A percentile compares a stretch with the other conserved stretches of the same genome.
Conservation (phyloP, 1,284 basidiomycete genomes). For the Lentinula novae-zelandiae region DNA sequence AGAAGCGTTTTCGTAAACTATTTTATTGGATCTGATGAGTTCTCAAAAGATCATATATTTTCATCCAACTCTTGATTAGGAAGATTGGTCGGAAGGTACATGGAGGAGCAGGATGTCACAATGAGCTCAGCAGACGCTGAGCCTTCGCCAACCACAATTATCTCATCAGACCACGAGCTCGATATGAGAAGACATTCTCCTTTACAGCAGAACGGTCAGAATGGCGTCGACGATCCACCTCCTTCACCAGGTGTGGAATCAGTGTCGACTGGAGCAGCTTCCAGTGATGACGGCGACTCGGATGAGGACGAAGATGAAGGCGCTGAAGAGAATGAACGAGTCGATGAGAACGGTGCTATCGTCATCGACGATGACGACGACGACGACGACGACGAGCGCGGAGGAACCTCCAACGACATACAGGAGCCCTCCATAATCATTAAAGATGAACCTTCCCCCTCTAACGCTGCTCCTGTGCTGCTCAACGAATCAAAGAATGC, state of each 20-base stretch:
- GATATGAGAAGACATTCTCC: neutral
- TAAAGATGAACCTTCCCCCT: neutral
- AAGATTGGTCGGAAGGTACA: conserved; percentile 11
- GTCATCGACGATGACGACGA: conserved; percentile 6
- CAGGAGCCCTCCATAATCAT: neutral
- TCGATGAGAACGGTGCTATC: neutral
- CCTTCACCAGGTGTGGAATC: neutral
- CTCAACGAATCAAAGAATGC: neutral
- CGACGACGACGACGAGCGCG: neutral
- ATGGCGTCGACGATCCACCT: neutral
- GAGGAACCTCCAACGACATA: neutral
- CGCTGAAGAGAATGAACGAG: neutral
- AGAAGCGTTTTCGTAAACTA: neutral
- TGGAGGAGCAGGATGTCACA: conserved; percentile 6
- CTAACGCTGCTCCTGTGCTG: neutral
- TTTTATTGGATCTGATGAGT: neutral
- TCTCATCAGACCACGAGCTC: neutral
- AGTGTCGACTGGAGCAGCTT: neutral
- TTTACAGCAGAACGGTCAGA: neutral
- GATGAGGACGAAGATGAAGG: conserved; percentile 7
- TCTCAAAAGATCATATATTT: neutral
- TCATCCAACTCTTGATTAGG: neutral
- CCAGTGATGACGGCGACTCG: neutral
- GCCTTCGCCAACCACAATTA: neutral
- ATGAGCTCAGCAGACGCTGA: neutral